These are phyloP conservation scores for Claviceps maximensis DNA, from an alignment of 2,329 filamentous ascomycete species.

Conservation along the genomic window DNA sequence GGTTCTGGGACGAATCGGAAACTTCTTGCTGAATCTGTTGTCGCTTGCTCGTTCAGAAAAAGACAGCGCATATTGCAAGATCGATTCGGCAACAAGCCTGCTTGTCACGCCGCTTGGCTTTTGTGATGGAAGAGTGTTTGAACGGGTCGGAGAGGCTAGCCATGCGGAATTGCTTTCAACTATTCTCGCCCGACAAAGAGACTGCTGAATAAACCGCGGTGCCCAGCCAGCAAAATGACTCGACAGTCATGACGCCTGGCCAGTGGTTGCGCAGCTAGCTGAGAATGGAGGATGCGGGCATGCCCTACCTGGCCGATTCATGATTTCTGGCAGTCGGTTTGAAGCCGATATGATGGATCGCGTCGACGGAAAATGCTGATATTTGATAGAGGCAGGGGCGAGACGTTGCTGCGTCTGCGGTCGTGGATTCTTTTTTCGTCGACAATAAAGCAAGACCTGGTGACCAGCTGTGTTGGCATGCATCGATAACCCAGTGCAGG, in stretches of 20 bases:
- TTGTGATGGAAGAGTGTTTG: background rate
- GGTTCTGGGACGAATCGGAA: background rate
- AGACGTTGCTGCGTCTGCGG: background rate
- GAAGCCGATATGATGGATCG: background rate
- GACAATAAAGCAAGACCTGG: background rate
- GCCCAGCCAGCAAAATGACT: background rate
- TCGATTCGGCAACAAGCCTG: background rate
- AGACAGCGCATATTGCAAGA: background rate
- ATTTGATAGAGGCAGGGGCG: background rate
- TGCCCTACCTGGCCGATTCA: conserved; percentile 49
- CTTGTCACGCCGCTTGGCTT: background rate
- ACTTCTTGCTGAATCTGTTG: background rate
- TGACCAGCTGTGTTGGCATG: conserved; percentile 1
- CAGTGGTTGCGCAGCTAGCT: background rate
- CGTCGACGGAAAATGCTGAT: background rate
- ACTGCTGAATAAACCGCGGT: background rate
- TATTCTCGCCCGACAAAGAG: background rate
- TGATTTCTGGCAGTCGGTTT: conserved; percentile 21
- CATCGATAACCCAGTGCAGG: conserved; percentile 10
- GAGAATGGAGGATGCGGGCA: conserved; percentile 11
- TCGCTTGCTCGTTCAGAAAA: background rate
- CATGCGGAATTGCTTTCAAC: background rate
- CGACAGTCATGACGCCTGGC: background rate
- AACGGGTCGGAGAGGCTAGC: background rate
- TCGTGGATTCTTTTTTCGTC: background rate